Evolutionary conservation across 169 alveolate genomes (phyloP), one percentile per base, ranked within the genome.

Genomic region (Plasmodium blacklocki): DNA sequence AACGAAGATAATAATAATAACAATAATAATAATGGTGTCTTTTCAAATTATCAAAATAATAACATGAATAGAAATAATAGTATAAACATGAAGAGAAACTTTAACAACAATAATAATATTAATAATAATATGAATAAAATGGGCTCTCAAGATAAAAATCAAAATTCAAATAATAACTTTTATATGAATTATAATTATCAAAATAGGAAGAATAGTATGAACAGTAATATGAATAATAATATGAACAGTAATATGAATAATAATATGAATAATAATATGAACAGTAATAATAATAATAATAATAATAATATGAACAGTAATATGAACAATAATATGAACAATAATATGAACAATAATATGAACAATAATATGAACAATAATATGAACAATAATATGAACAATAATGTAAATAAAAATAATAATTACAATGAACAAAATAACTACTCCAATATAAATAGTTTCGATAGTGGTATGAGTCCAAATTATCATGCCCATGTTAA

Each of bases 351-450:
- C 11, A 9, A 11, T 9, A 52, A 52, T 52, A 15, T 18, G 39
- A 59, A 59, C 12, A 3, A 59, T 15, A 59, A 18, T 4, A 59
- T 8, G 15, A 15, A 4, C 12, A 59, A 21, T 59, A 59, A 11
- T 19, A 59, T 18, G n/a, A 18, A 21, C 18, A 60, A 19, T 12
- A 60, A 60, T 59, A 18, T 18, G 14, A 18, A 12, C 68, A 59
- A 59, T 60, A 60, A 18, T 60, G 26, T 19, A 18, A 21, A 60
- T 12, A 60, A n/a, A 19, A 60, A 60, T 60, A 60, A 15, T 15
- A 68, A 56, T 32, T 62, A 43, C 15, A 64, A 29, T 12, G 88
- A 74, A 11, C 29, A 1, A 50, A 60, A 50, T 32, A 74, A 45
- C 21, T 32, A 50, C 8, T 23, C 74, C 18, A 66, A 8, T 62